A percentile compares a stretch with the other conserved stretches of the same genome.
Evolutionary conservation across 2,329 filamentous ascomycete species (phyloP).

Genomic region (Venturia asperata): DNA sequence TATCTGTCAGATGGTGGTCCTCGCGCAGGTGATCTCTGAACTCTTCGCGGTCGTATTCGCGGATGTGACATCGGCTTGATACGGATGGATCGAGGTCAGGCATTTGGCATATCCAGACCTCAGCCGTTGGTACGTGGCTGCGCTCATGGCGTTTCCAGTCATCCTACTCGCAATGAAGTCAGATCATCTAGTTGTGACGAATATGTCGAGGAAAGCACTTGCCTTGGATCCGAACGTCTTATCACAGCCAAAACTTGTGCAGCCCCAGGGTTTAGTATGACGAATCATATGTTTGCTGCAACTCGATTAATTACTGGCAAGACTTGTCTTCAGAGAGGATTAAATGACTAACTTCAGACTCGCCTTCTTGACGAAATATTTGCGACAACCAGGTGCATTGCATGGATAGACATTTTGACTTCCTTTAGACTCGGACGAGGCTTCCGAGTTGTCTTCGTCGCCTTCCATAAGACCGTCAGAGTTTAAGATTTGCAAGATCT

Average conservation of each 20-base stretch:
- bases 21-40: constrained; percentile 17
- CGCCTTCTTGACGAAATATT: not conserved
- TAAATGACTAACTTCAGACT: not conserved
- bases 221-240: constrained; percentile 17
- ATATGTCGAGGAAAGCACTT: not conserved
- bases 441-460: not conserved
- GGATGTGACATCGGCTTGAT: not conserved
- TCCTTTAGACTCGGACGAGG: not conserved
- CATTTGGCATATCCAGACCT: constrained; percentile 11
- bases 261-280: constrained; percentile 16
- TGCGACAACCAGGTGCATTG: not conserved
- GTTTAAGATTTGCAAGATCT: not conserved
- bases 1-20: constrained; percentile 2
- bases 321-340: not conserved
- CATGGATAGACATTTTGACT: not conserved
- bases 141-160: constrained; percentile 20
- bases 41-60: not conserved
- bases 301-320: not conserved
- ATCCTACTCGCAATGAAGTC: not conserved
- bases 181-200: not conserved
- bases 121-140: not conserved
- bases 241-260: constrained; percentile 11
- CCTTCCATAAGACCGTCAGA: not conserved
- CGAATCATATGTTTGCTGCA: constrained; percentile 15
- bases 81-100: constrained; percentile 1